phyloP scores from a whole-genome alignment of 495 filamentous ascomycete genomes.

The Xylona heveae region DNA sequence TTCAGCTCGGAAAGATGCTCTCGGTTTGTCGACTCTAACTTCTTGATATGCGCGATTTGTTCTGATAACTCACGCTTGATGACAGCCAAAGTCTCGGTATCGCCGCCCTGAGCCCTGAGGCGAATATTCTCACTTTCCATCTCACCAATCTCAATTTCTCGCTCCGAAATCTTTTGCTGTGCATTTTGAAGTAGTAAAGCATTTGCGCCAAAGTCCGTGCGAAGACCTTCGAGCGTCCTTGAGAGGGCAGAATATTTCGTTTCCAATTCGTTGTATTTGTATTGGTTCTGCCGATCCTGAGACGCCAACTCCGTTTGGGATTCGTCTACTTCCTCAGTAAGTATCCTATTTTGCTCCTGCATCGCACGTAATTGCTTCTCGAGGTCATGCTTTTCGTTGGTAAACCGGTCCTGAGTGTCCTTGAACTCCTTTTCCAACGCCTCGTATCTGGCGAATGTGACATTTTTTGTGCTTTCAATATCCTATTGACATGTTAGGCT shows the following conservation, averaged over 20 bases:
- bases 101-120: slow-evolving; percentile 64
- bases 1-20: slow-evolving; percentile 66
- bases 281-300: slow-evolving; percentile 45
- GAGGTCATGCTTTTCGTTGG: slow-evolving; percentile 42
- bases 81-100: slow-evolving; percentile 59
- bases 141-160: slow-evolving; percentile 44
- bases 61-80: slow-evolving; percentile 74
- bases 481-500: neutral
- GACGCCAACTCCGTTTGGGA: slow-evolving; percentile 44
- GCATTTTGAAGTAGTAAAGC: slow-evolving; percentile 36
- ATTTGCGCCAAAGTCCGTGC: slow-evolving; percentile 44
- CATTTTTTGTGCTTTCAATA: slow-evolving; percentile 40
- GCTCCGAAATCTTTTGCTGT: slow-evolving; percentile 43
- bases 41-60: slow-evolving; percentile 74
- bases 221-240: slow-evolving; percentile 44
- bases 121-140: slow-evolving; percentile 67
- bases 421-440: slow-evolving; percentile 47
- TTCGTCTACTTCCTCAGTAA: slow-evolving; percentile 67
- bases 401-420: slow-evolving; percentile 39
- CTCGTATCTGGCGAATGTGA: slow-evolving; percentile 50
- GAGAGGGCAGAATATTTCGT: slow-evolving; percentile 45
- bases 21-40: slow-evolving; percentile 56
- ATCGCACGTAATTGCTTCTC: slow-evolving; percentile 50
- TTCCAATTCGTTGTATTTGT: slow-evolving; percentile 48
- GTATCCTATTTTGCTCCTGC: slow-evolving; percentile 46